Evolutionary conservation across 1,284 basidiomycete species (phyloP).

Genomic region (Apiotrichum sp.): DNA sequence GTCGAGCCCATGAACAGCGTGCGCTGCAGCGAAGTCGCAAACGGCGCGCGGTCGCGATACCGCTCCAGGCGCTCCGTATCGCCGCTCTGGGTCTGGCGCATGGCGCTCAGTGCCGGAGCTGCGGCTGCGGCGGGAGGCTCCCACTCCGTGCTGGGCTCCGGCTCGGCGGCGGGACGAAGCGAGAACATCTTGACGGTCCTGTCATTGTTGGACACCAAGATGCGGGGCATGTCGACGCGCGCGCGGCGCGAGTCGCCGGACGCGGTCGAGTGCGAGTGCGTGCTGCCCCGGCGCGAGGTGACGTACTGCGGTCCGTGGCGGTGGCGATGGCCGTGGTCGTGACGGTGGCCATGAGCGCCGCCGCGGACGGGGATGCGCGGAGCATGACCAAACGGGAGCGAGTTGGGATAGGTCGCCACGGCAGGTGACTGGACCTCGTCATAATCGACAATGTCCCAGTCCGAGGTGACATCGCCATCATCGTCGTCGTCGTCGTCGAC

Average conservation of each 20-base stretch:
- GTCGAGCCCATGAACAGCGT: slow-evolving; percentile 5
- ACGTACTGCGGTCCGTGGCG: slow-evolving; percentile 21
- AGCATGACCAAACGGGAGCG: slow-evolving; percentile 36
- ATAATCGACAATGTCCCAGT: slow-evolving; percentile 11
- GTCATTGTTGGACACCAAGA: slow-evolving; percentile 46
- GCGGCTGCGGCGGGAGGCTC: neutral
- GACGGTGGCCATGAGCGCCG: neutral
- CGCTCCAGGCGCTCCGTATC: neutral
- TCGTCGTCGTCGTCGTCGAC: slow-evolving; percentile 8
- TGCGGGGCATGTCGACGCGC: slow-evolving; percentile 34
- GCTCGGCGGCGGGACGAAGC: slow-evolving; percentile 13
- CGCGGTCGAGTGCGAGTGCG: neutral
- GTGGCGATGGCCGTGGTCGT: neutral
- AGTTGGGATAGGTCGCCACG: slow-evolving; percentile 45
- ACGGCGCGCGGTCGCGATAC: neutral
- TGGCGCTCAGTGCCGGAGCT: slow-evolving; percentile 6
- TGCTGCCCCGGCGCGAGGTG: slow-evolving; percentile 16
- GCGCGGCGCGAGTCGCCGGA: slow-evolving; percentile 1
- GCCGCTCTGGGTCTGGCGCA: slow-evolving; percentile 10
- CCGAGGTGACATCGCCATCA: slow-evolving; percentile 12
- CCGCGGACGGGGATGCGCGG: slow-evolving; percentile 26
- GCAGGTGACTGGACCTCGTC: slow-evolving; percentile 16
- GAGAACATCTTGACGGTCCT: slow-evolving; percentile 44
- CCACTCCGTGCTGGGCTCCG: neutral
- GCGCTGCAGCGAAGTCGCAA: slow-evolving; percentile 3